phyloP scores from a whole-genome alignment of 495 filamentous ascomycete species.

The Aspergillus haitiensis region DNA sequence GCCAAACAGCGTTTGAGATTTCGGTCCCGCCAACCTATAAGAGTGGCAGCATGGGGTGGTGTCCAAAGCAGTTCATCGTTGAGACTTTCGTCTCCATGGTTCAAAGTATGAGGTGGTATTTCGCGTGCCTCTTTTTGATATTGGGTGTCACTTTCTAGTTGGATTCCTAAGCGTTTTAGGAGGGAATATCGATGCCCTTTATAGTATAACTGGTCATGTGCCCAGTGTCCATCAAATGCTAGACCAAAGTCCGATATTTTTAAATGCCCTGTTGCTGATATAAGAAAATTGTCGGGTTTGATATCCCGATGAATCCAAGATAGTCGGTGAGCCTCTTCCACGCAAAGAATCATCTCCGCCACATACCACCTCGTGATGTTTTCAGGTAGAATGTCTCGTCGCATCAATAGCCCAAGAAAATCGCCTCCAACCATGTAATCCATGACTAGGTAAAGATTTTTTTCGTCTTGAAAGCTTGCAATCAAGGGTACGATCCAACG shows the following conservation, averaged over 20 bases:
- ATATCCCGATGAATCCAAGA: slow-evolving; percentile 92
- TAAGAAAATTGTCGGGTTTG: slow-evolving; percentile 95
- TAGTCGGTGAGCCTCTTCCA: slow-evolving; percentile 87
- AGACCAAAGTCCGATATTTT: slow-evolving; percentile 96
- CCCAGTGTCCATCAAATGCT: slow-evolving; percentile 93
- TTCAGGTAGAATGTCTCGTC: slow-evolving; percentile 77
- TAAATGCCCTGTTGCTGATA: slow-evolving; percentile 81
- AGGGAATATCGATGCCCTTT: slow-evolving; percentile 77
- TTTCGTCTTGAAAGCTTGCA: slow-evolving; percentile 82
- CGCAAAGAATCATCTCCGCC: slow-evolving; percentile 91
- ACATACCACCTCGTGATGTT: slow-evolving; percentile 78
- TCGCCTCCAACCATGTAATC: slow-evolving; percentile 97
- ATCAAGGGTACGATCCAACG: slow-evolving; percentile 87
- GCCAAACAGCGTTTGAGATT: slow-evolving; percentile 72
- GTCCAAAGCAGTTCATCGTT: slow-evolving; percentile 18
- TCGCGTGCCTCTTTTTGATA: slow-evolving; percentile 58
- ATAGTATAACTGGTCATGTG: slow-evolving; percentile 83
- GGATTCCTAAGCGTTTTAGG: slow-evolving; percentile 70
- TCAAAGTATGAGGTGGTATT: slow-evolving; percentile 23
- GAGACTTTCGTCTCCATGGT: slow-evolving; percentile 7
- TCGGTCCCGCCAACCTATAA: slow-evolving; percentile 78
- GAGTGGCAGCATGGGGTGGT: slow-evolving; percentile 22
- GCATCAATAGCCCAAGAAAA: slow-evolving; percentile 81
- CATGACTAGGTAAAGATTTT: slow-evolving; percentile 89
- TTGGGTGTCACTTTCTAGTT: slow-evolving; percentile 70